Evolutionary conservation across 495 filamentous ascomycete species (phyloP).

Genomic region (Penicillium subrubescens): DNA sequence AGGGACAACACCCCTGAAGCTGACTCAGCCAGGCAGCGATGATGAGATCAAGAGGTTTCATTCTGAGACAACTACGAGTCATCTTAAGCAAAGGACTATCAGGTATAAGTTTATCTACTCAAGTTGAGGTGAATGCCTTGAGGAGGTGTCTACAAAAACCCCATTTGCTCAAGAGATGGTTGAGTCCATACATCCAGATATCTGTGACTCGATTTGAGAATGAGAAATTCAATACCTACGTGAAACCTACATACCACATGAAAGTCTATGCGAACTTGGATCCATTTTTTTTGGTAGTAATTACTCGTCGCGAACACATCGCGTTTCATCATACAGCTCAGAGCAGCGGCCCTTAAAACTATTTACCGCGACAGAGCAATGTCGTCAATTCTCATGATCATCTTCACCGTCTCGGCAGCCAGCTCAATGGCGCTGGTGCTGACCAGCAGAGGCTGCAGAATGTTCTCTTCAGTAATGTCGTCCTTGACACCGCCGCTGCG

Average conservation of each 20-base stretch:
- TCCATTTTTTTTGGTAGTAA: conserved; percentile 32
- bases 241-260: neutral
- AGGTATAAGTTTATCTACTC: neutral
- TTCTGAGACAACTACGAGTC: neutral
- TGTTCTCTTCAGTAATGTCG: conserved; percentile 95
- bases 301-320: conserved; percentile 33
- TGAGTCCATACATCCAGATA: no score
- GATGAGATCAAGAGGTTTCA: neutral
- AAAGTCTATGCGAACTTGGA: conserved; percentile 26
- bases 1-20: neutral
- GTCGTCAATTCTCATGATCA: conserved; percentile 97
- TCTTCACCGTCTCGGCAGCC: conserved; percentile 97
- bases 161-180: no score
- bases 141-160: no score
- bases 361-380: conserved; percentile 70
- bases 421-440: conserved; percentile 97
- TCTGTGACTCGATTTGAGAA: neutral
- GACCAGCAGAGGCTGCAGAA: conserved; percentile 92
- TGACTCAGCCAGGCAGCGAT: neutral
- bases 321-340: conserved; percentile 37
- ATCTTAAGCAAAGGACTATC: no score
- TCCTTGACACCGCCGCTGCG: conserved; percentile 94
- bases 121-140: neutral
- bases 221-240: neutral
- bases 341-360: conserved; percentile 19